A percentile compares a stretch with the other conserved stretches of the same genome.
These are phyloP conservation scores for Vigna trinervia DNA, from an alignment of 306 rosid species.

Conservation along the genomic window DNA sequence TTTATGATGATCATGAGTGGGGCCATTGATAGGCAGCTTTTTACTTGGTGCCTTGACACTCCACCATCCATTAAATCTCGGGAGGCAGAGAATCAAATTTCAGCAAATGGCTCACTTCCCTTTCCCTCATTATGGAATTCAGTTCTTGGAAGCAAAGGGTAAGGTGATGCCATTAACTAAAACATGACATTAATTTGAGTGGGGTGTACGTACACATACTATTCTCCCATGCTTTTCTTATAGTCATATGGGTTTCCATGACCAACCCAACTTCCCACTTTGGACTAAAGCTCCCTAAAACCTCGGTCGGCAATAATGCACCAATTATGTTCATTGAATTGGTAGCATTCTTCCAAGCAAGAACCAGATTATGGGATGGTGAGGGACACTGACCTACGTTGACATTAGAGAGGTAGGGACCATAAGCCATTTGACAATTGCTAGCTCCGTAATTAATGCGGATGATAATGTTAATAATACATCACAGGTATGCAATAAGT, in stretches of 20 bases:
- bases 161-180: not conserved
- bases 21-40: conserved; percentile 29
- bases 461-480: conserved; percentile 46
- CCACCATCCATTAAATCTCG: conserved; percentile 28
- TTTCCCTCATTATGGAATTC: conserved; percentile 33
- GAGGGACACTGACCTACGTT: conserved; percentile 45
- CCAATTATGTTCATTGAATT: conserved; percentile 40
- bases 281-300: conserved; percentile 32
- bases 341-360: conserved; percentile 25
- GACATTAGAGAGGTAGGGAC: conserved; percentile 40
- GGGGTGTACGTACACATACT: conserved; percentile 28
- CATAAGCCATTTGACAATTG: conserved; percentile 23
- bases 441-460: not conserved
- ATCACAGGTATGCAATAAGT: conserved; percentile 27
- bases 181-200: conserved; percentile 33
- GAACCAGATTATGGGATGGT: conserved; percentile 24
- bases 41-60: conserved; percentile 27
- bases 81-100: conserved; percentile 40
- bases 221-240: conserved; percentile 39
- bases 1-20: conserved; percentile 40
- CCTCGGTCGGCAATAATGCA: conserved; percentile 22
- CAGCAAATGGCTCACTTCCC: conserved; percentile 24
- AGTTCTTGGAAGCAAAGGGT: conserved; percentile 38
- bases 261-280: conserved; percentile 30
- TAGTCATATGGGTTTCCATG: conserved; percentile 26